Conservation (phyloP, 2,329 filamentous ascomycete genomes). For the Ophiostoma ulmi region DNA sequence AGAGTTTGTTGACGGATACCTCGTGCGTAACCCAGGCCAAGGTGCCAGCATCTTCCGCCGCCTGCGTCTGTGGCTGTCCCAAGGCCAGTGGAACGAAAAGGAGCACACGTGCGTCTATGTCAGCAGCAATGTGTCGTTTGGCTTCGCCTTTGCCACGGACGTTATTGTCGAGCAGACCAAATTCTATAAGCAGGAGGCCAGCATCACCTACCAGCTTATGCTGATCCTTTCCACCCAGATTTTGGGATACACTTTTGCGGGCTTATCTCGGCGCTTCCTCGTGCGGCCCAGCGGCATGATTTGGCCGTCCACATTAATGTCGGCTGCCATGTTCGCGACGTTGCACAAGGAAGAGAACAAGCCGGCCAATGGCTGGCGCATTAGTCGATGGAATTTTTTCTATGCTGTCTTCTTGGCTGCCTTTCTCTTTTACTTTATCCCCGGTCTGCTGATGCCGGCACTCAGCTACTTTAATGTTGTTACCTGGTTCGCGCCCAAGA, state of each 20-base stretch:
- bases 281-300: slow-evolving; percentile 86
- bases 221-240: slow-evolving; percentile 83
- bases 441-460: slow-evolving; percentile 74
- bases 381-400: slow-evolving; percentile 82
- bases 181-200: slow-evolving; percentile 78
- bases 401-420: slow-evolving; percentile 64
- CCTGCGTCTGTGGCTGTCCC: slow-evolving; percentile 67
- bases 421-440: slow-evolving; percentile 79
- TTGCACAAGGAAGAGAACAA: slow-evolving; percentile 81
- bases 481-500: slow-evolving; percentile 83
- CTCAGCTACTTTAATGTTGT: slow-evolving; percentile 85
- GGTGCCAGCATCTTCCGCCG: slow-evolving; percentile 36
- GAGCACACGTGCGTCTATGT: slow-evolving; percentile 87
- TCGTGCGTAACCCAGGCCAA: slow-evolving; percentile 25
- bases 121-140: slow-evolving; percentile 83
- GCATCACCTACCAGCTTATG: slow-evolving; percentile 71
- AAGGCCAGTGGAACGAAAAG: slow-evolving; percentile 81
- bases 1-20: slow-evolving; percentile 43
- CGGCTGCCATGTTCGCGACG: slow-evolving; percentile 82
- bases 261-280: slow-evolving; percentile 72
- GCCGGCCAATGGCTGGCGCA: slow-evolving; percentile 73
- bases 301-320: slow-evolving; percentile 84
- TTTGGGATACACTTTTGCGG: slow-evolving; percentile 79
- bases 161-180: slow-evolving; percentile 86
- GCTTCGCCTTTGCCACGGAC: slow-evolving; percentile 83